Evolutionary conservation across 345 rosid species (phyloP).

Genomic region (Aegle marmelos): DNA sequence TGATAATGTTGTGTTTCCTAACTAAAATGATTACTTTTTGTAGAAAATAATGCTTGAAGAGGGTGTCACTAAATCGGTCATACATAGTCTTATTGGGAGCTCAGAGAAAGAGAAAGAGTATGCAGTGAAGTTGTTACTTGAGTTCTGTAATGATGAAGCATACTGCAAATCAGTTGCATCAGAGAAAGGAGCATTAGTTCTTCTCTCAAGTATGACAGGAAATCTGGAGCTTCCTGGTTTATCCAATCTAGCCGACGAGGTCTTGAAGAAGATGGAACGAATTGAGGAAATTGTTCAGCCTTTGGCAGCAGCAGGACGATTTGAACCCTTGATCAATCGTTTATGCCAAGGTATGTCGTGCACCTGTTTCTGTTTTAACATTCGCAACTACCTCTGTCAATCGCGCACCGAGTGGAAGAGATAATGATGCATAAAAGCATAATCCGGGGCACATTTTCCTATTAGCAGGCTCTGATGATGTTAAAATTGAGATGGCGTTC

Average conservation of each 20-base stretch:
- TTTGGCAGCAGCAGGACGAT: conserved; percentile 43
- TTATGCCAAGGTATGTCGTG: conserved; percentile 27
- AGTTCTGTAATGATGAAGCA: conserved; percentile 36
- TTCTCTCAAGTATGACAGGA: conserved; percentile 41
- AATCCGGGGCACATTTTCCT: not conserved
- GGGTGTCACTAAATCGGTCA: conserved; percentile 41
- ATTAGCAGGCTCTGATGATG: conserved; percentile 38
- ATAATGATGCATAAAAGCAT: not conserved
- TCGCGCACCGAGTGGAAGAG: not conserved
- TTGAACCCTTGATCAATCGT: conserved; percentile 39
- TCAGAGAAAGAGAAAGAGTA: conserved; percentile 39
- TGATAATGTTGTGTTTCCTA: not conserved
- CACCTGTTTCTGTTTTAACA: not conserved
- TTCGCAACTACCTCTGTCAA: not conserved
- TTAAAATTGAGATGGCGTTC: conserved; percentile 38
- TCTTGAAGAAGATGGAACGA: conserved; percentile 33
- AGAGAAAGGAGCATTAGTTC: conserved; percentile 47
- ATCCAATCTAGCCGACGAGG: conserved; percentile 40
- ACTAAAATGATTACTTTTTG: conserved; percentile 11
- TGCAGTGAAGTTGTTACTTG: conserved; percentile 39
- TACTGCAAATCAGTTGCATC: conserved; percentile 33
- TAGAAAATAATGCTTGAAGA: conserved; percentile 42
- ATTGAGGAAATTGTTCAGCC: conserved; percentile 29
- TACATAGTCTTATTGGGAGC: conserved; percentile 40
- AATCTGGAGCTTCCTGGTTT: conserved; percentile 37